These are phyloP conservation scores for Fusarium nodosum DNA, from an alignment of 2,329 filamentous ascomycete genomes.

Conservation along the genomic window DNA sequence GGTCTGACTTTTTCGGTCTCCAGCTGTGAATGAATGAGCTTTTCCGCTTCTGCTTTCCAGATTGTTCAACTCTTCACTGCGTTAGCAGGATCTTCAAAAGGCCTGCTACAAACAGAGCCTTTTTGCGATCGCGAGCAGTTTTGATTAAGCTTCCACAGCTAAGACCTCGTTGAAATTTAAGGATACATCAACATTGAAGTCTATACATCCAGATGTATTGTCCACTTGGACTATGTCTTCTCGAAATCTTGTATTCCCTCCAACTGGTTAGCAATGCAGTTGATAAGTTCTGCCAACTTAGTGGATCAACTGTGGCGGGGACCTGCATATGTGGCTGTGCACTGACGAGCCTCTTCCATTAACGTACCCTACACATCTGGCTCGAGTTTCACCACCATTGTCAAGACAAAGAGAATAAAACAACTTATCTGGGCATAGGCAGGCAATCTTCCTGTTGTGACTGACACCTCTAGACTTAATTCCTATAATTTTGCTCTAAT, in stretches of 20 bases:
- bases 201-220: slow-evolving; percentile 9
- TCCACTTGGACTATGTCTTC: slow-evolving; percentile 36
- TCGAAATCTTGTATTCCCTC: slow-evolving; percentile 29
- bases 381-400: slow-evolving; percentile 4
- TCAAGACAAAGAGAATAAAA: not conserved
- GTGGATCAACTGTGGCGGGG: slow-evolving; percentile 46
- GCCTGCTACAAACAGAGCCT: slow-evolving; percentile 44
- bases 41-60: slow-evolving; percentile 14
- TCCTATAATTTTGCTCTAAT: not conserved
- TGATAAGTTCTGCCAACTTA: slow-evolving; percentile 46
- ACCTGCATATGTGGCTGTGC: slow-evolving; percentile 32
- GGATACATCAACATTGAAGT: slow-evolving; percentile 11
- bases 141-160: slow-evolving; percentile 26
- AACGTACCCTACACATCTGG: slow-evolving; percentile 12
- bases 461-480: not conserved
- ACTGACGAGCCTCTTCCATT: slow-evolving; percentile 30
- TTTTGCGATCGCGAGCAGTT: slow-evolving; percentile 44
- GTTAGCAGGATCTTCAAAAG: slow-evolving; percentile 44
- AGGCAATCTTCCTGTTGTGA: not conserved
- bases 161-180: slow-evolving; percentile 5
- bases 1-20: not conserved
- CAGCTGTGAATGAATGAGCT: slow-evolving; percentile 12
- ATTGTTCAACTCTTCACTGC: slow-evolving; percentile 35
- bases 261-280: slow-evolving; percentile 38
- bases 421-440: not conserved